Evolutionary conservation across 306 rosid genomes (phyloP).

Genomic region (Ceratonia siliqua): DNA sequence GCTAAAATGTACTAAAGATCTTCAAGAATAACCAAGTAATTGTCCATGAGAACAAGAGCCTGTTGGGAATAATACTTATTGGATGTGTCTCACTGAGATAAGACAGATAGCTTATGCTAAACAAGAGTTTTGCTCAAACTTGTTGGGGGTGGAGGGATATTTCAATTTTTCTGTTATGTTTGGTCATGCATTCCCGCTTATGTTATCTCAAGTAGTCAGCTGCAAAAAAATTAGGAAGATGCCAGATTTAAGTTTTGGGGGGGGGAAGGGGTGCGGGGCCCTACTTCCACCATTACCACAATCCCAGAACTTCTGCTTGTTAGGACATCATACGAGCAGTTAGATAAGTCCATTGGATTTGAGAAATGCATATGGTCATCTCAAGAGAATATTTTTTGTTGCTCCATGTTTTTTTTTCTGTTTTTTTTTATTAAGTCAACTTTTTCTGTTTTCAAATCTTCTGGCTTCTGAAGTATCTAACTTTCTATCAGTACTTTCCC

Average conservation of each 20-base stretch:
- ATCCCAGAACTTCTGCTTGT: background rate
- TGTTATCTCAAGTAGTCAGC: background rate
- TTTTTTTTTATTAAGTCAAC: background rate
- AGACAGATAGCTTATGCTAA: conserved; percentile 13
- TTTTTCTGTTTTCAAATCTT: background rate
- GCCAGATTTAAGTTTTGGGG: background rate
- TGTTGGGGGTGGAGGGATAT: background rate
- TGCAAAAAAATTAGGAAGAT: background rate
- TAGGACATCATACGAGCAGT: background rate
- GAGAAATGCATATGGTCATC: background rate
- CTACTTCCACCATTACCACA: background rate
- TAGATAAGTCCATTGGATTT: background rate
- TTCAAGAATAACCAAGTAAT: background rate
- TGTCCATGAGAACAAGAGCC: background rate
- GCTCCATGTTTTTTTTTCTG: background rate
- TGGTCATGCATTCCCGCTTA: background rate
- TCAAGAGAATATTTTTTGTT: background rate
- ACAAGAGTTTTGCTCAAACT: background rate
- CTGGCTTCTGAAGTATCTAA: background rate
- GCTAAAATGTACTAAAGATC: background rate
- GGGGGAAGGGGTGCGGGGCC: background rate
- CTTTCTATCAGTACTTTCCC: background rate
- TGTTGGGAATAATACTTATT: background rate
- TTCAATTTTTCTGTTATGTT: background rate
- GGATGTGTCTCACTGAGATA: background rate